phyloP scores from a whole-genome alignment of 2,329 filamentous ascomycete genomes.

The Calonectria henricotiae region DNA sequence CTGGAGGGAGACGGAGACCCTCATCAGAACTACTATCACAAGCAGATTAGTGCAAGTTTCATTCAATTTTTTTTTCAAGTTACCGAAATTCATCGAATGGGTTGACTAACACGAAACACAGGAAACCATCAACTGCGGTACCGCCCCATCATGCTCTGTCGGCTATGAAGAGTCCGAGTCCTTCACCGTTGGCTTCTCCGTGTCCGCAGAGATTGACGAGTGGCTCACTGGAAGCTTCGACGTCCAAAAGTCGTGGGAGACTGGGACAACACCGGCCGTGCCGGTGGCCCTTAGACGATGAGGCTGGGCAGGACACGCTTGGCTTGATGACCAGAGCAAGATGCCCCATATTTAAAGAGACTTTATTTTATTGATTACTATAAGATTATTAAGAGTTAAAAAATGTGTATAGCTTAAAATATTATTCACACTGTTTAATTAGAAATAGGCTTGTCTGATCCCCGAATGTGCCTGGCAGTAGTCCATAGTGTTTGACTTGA shows the following conservation, averaged over 20 bases:
- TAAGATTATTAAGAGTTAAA: too few relatives aligned
- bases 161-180: conserved; percentile 29
- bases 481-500: too few relatives aligned
- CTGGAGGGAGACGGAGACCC: conserved; percentile 32
- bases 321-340: background rate
- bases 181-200: conserved; percentile 31
- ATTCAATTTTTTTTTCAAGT: background rate
- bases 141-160: conserved; percentile 19
- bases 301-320: background rate
- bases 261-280: conserved; percentile 33
- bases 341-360: background rate
- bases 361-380: too few relatives aligned
- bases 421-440: too few relatives aligned
- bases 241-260: conserved; percentile 28
- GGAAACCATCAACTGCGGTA: conserved; percentile 32
- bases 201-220: background rate
- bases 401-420: too few relatives aligned
- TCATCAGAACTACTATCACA: conserved; percentile 33
- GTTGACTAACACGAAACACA: background rate
- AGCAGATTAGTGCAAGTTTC: conserved; percentile 28
- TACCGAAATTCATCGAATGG: too few relatives aligned
- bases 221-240: conserved; percentile 23
- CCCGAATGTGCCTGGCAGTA: too few relatives aligned
- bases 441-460: too few relatives aligned
- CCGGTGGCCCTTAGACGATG: conserved; percentile 24